Evolutionary conservation across 257 asterid genomes (phyloP).

Genomic region (Anisodus tanguticus): DNA sequence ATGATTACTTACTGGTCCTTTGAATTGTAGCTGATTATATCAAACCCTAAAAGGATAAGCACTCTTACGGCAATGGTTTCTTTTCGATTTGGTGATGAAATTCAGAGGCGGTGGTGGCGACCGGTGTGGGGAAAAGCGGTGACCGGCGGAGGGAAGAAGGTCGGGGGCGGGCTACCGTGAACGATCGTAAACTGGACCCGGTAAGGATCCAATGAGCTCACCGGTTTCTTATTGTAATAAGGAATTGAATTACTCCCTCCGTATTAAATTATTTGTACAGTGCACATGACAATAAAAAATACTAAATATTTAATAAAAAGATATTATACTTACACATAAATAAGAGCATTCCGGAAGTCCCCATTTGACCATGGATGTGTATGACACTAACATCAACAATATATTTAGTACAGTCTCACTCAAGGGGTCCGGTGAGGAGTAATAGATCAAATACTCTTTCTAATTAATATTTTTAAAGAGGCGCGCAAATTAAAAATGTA

Average conservation of each 20-base stretch:
- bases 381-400: too few species aligned
- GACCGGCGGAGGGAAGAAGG: neutral
- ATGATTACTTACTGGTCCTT: slow-evolving; percentile 2
- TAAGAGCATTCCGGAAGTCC: too few species aligned
- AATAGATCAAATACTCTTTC: too few species aligned
- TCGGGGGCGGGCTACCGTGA: neutral
- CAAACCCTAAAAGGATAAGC: neutral
- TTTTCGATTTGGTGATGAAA: neutral
- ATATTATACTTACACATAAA: too few species aligned
- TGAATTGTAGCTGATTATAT: neutral
- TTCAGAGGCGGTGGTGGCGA: neutral
- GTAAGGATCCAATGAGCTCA: neutral
- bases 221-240: neutral
- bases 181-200: neutral
- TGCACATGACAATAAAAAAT: too few species aligned
- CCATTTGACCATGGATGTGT: too few species aligned
- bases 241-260: neutral
- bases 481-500: too few species aligned
- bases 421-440: too few species aligned
- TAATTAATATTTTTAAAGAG: too few species aligned
- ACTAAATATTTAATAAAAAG: too few species aligned
- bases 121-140: neutral
- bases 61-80: neutral
- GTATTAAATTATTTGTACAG: too few species aligned
- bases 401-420: too few species aligned